Percentiles rank a stretch among this genome's conserved stretches.
phyloP scores from a whole-genome alignment of 116 monocot species.

The Papilionanthe hybrid region DNA sequence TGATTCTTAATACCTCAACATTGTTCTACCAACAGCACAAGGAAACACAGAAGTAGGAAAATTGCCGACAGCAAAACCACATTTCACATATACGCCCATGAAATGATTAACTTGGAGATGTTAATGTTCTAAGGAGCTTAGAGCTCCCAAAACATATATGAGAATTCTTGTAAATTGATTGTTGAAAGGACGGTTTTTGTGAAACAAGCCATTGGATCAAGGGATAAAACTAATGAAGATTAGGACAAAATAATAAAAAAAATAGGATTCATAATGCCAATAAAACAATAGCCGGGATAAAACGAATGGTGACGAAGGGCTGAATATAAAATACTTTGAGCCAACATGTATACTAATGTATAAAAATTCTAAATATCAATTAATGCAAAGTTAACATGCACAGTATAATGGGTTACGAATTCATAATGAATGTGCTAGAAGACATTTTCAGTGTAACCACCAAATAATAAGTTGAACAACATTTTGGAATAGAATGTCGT shows the following conservation, averaged over 20 bases:
- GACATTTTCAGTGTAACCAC: background rate
- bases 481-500: background rate
- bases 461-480: background rate
- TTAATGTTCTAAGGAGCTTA: conserved; percentile 35
- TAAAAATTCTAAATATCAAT: background rate
- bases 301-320: too few relatives aligned
- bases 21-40: conserved; percentile 81
- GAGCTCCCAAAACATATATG: conserved; percentile 26
- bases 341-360: background rate
- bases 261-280: too few relatives aligned
- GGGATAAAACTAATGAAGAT: background rate
- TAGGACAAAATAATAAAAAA: too few relatives aligned
- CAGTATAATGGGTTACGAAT: background rate
- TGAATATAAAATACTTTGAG: too few relatives aligned
- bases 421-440: background rate
- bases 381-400: background rate
- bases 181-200: conserved; percentile 50
- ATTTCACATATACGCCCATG: conserved; percentile 71
- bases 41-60: conserved; percentile 94
- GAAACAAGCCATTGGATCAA: conserved; percentile 40
- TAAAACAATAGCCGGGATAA: too few relatives aligned
- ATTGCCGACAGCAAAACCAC: conserved; percentile 95
- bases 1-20: conserved; percentile 94
- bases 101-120: conserved; percentile 56
- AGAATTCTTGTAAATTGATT: conserved; percentile 48